Conservation (phyloP, 73 alveolate species). For the Tetrahymena elliotti region DNA sequence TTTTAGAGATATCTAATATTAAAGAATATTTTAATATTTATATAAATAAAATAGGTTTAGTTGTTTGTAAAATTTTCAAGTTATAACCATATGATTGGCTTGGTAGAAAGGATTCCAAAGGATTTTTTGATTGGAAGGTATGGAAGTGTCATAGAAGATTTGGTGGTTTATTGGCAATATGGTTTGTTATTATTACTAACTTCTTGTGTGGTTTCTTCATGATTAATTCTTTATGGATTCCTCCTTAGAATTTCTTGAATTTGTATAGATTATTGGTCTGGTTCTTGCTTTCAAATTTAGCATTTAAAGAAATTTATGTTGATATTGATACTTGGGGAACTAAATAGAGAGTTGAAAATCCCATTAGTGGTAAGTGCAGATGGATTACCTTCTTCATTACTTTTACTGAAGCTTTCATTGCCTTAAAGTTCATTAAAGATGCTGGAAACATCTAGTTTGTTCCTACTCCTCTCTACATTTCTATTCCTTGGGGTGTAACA, state of each 20-base stretch:
- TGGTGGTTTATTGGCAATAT: conserved; percentile 48
- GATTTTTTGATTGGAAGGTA: conserved; percentile 60
- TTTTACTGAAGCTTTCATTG: conserved; percentile 47
- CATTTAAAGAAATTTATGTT: conserved; percentile 63
- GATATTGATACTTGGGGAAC: conserved; percentile 58
- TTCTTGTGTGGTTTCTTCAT: conserved; percentile 74
- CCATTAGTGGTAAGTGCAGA: conserved; percentile 52
- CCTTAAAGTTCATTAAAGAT: conserved; percentile 51
- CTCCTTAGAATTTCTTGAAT: conserved; percentile 58
- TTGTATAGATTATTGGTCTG: conserved; percentile 58
- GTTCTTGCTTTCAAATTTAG: conserved; percentile 64
- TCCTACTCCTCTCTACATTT: conserved; percentile 27
- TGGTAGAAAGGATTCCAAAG: conserved; percentile 58
- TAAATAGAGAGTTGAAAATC: conserved; percentile 45
- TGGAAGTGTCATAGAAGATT: conserved; percentile 59
- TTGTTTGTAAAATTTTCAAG: conserved; percentile 30
- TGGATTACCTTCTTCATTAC: conserved; percentile 57
- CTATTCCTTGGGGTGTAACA: conserved; percentile 12
- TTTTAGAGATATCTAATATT: no score
- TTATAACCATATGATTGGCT: conserved; percentile 68
- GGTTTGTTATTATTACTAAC: conserved; percentile 50
- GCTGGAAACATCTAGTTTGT: conserved; percentile 50
- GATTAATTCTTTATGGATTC: conserved; percentile 69
- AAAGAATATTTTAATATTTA: no score
- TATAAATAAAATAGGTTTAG: not conserved